Conservation (phyloP, 2,329 filamentous ascomycete genomes). For the Fusarium solani-melongenae region DNA sequence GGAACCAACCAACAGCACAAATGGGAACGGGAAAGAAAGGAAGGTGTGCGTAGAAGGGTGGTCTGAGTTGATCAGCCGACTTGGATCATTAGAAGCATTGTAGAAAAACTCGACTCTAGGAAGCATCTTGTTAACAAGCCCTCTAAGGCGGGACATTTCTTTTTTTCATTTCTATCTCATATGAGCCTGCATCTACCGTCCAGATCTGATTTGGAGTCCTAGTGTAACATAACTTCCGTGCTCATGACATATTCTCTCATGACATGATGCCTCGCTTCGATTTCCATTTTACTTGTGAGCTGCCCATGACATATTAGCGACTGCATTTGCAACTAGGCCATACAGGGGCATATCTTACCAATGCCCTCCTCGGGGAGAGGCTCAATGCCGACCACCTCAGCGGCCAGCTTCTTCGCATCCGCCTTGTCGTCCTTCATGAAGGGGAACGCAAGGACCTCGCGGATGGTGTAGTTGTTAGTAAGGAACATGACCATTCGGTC, state of each 20-base stretch:
- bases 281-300: conserved; percentile 40
- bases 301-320: conserved; percentile 22
- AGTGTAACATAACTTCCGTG: conserved; percentile 42
- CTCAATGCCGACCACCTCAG: conserved; percentile 43
- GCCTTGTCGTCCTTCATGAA: conserved; percentile 84
- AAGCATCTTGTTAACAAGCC: conserved; percentile 16
- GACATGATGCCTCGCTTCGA: neutral
- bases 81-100: conserved; percentile 9
- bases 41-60: conserved; percentile 3
- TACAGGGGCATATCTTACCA: conserved; percentile 29
- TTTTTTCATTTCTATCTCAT: conserved; percentile 29
- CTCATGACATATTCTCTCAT: conserved; percentile 8
- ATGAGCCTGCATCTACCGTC: conserved; percentile 11
- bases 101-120: conserved; percentile 34
- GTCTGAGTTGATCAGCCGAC: conserved; percentile 10
- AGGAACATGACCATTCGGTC: conserved; percentile 96
- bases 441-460: conserved; percentile 95
- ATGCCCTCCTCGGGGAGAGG: conserved; percentile 43
- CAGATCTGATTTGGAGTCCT: conserved; percentile 10
- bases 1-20: conserved; percentile 30
- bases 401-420: conserved; percentile 64
- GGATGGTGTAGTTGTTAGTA: conserved; percentile 92
- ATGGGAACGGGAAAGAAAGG: conserved; percentile 11
- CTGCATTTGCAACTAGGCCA: neutral
- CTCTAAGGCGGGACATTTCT: conserved; percentile 15